phyloP scores from a whole-genome alignment of 768 basidiomycete species.

The Dioszegia hungarica region DNA sequence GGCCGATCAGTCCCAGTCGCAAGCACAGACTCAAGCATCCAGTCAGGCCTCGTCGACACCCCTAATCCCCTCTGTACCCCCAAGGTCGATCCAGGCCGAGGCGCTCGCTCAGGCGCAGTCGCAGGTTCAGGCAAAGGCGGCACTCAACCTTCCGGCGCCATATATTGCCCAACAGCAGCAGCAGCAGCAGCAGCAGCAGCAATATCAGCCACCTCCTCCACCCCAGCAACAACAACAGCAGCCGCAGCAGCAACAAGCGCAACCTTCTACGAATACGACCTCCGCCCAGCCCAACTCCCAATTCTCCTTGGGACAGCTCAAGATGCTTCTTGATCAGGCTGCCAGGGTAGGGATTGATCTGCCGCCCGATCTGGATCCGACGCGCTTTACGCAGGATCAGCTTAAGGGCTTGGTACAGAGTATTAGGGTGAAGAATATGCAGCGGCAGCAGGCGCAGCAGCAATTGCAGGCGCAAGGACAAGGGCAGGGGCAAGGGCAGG shows the following conservation, averaged over 20 bases:
- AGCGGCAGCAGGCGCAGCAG: background rate
- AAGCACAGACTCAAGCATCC: background rate
- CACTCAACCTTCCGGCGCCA: too few species aligned
- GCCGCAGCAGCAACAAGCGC: background rate
- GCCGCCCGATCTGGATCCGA: background rate
- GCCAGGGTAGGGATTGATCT: background rate
- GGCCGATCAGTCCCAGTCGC: background rate
- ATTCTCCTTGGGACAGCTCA: too few species aligned
- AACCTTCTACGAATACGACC: background rate
- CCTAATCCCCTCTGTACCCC: too few species aligned
- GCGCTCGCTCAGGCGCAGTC: too few species aligned
- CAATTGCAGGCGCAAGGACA: conserved; percentile 9
- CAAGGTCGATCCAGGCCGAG: too few species aligned
- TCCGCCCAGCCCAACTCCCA: too few species aligned
- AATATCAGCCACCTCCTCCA: too few species aligned
- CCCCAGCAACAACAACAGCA: too few species aligned
- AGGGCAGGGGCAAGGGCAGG: conserved; percentile 15
- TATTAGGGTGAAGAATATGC: background rate
- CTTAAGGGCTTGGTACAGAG: background rate
- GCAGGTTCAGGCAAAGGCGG: too few species aligned
- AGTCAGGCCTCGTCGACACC: too few species aligned
- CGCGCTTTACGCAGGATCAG: conserved; percentile 1
- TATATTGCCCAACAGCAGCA: too few species aligned
- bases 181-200: too few species aligned
- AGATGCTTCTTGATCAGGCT: background rate